phyloP scores from a whole-genome alignment of 1,139 yeast species.

The Geotrichum siamense region DNA sequence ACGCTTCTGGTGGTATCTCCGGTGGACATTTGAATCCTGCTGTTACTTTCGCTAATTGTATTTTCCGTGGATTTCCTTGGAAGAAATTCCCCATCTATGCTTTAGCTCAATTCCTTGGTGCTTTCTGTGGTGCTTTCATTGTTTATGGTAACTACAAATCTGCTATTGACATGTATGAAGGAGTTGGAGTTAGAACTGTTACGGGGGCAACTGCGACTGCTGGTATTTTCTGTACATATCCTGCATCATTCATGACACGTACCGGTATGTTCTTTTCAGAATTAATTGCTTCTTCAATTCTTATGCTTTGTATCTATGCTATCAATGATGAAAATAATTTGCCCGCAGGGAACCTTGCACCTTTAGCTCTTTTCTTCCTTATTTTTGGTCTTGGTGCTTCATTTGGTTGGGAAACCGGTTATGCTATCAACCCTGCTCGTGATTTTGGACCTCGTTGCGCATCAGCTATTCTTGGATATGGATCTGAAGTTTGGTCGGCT shows the following conservation, averaged over 20 bases:
- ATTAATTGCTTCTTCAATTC: slow-evolving; percentile 39
- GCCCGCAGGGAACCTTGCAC: slow-evolving; percentile 41
- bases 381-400: slow-evolving; percentile 42
- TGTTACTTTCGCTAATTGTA: slow-evolving; percentile 29
- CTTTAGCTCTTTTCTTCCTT: slow-evolving; percentile 40
- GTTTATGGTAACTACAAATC: slow-evolving; percentile 30
- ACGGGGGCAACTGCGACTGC: slow-evolving; percentile 33
- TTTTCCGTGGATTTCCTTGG: slow-evolving; percentile 33
- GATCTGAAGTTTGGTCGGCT: slow-evolving; percentile 36
- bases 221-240: slow-evolving; percentile 43
- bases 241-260: slow-evolving; percentile 38
- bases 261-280: slow-evolving; percentile 44
- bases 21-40: slow-evolving; percentile 36
- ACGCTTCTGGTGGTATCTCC: slow-evolving; percentile 29
- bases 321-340: slow-evolving; percentile 45
- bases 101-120: slow-evolving; percentile 30
- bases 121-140: slow-evolving; percentile 28
- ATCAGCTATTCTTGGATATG: slow-evolving; percentile 41
- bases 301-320: slow-evolving; percentile 42
- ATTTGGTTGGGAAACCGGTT: slow-evolving; percentile 46
- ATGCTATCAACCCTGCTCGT: slow-evolving; percentile 47
- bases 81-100: slow-evolving; percentile 28
- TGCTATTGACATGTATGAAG: slow-evolving; percentile 29
- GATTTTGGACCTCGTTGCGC: slow-evolving; percentile 49
- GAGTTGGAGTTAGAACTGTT: slow-evolving; percentile 28